These are phyloP conservation scores for Blumeriella jaapii DNA, from an alignment of 2,329 filamentous ascomycete species.

Conservation along the genomic window DNA sequence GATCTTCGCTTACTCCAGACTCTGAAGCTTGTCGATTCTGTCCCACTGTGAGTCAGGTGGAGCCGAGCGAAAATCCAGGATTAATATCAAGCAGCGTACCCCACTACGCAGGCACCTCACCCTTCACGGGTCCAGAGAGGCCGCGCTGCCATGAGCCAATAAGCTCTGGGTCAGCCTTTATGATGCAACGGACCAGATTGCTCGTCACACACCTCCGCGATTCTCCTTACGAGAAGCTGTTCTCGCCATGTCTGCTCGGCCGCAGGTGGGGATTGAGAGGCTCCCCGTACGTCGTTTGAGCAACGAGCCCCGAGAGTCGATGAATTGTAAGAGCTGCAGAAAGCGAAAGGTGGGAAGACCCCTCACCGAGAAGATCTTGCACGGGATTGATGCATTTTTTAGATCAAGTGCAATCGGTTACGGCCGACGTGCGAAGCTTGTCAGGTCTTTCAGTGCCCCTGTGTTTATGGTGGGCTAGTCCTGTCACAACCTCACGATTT, in stretches of 20 bases:
- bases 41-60: too few relatives aligned
- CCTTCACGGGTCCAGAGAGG: constrained; percentile 1
- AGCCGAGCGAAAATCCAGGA: too few relatives aligned
- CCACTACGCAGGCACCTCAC: not conserved
- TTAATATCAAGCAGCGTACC: not conserved
- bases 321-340: constrained; percentile 93
- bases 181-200: constrained; percentile 22
- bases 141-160: constrained; percentile 9
- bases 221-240: constrained; percentile 4
- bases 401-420: constrained; percentile 89
- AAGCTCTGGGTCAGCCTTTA: constrained; percentile 15
- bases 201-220: constrained; percentile 7
- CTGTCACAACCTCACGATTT: not conserved
- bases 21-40: too few relatives aligned
- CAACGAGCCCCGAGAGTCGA: constrained; percentile 65
- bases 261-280: constrained; percentile 28
- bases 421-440: constrained; percentile 81
- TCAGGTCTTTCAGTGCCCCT: constrained; percentile 78
- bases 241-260: constrained; percentile 24
- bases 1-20: too few relatives aligned
- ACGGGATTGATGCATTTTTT: constrained; percentile 16
- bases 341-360: constrained; percentile 64
- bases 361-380: constrained; percentile 14
- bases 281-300: constrained; percentile 27
- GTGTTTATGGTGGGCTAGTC: constrained; percentile 71